Evolutionary conservation across 2,329 filamentous ascomycete species (phyloP).

Genomic region (Acrocalymma vagum): DNA sequence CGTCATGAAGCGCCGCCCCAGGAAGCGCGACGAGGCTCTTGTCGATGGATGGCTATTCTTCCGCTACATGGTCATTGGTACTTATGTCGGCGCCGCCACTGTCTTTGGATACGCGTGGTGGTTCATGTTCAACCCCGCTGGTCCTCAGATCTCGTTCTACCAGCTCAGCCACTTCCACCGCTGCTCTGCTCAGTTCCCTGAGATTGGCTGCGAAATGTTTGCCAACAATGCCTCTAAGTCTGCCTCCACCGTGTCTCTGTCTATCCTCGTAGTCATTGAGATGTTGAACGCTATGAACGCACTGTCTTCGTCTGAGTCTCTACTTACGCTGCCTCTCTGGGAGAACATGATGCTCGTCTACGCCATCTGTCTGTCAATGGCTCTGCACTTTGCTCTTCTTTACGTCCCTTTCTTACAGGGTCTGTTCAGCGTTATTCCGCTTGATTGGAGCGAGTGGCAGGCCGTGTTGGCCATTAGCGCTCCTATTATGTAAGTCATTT

Average conservation of each 20-base stretch:
- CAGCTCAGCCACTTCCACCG: constrained; percentile 94
- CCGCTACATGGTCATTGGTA: constrained; percentile 95
- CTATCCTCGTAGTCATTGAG: constrained; percentile 93
- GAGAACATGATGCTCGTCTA: constrained; percentile 98
- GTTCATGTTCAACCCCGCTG: constrained; percentile 95
- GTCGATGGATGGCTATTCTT: constrained; percentile 97
- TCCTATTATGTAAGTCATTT: constrained; percentile 84
- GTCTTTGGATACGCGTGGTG: constrained; percentile 99
- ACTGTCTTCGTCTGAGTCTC: constrained; percentile 91
- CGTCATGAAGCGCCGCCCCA: constrained; percentile 91
- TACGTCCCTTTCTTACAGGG: constrained; percentile 90
- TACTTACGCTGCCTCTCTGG: constrained; percentile 94
- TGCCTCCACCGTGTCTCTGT: constrained; percentile 91
- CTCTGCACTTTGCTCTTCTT: constrained; percentile 89
- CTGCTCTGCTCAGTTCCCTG: constrained; percentile 84
- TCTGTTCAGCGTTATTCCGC: constrained; percentile 88
- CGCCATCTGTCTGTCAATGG: constrained; percentile 92
- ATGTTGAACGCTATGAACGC: constrained; percentile 99
- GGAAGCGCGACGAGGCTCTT: constrained; percentile 91
- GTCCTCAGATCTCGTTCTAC: constrained; percentile 89
- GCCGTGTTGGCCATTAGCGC: constrained; percentile 88
- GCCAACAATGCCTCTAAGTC: constrained; percentile 83
- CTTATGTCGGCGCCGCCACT: constrained; percentile 92
- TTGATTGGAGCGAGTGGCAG: constrained; percentile 89
- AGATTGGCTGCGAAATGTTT: constrained; percentile 95